Base-by-base conservation (phyloP, 2,329 filamentous ascomycete genomes). In the Colletotrichum orbiculare region DNA sequence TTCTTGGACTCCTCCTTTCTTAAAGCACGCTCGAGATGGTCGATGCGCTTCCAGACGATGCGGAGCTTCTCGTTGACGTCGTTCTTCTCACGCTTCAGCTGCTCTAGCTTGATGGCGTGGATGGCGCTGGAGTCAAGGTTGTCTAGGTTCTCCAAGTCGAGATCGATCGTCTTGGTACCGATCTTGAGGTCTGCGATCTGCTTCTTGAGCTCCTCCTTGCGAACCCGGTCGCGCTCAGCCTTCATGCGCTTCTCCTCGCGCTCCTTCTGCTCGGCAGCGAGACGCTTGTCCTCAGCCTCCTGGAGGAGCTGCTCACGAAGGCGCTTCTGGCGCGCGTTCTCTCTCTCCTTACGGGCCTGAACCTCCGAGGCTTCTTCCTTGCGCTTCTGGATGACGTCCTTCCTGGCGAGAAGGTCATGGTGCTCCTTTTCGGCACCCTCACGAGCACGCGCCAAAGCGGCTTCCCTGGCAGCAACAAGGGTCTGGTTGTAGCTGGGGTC, bases 71-170 rank as follows among this genome's bases (percentile, higher is more conserved):
- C 94, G 69, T 92, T 93, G 71, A 97, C 89, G 75, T 96, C 94
- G 74, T 95, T 97, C 90, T 98, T 99, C 85, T 98, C 96, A 72
- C 95, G 94, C 82, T 98, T 96, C 10, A 99, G 88, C 79, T 97
- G 95, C 67, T 93, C 91, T 63, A 99, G 87, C 85, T 98, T 98
- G 82, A 99, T 91, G 71, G 92, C 91, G 77, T 96, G 94, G 72
- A 99, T 92, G 69, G 91, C 90, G 78, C 93, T 94, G 77, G 90
- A 92, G 79, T 98, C 94, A 62, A 97, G 87, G 69, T 92, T 92
- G 68, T 96, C 91, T 60, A 97, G 84, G 72, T 97, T 89, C 61
- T 91, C 90, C 61, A 93, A 80, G 72, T 94, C 93, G 67, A 97
- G 90, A 69, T 90, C 85, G 47, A 89, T 80, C 54, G 82, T 87